Conservation (phyloP, 1,284 basidiomycete species). For the Meira nashicola region DNA sequence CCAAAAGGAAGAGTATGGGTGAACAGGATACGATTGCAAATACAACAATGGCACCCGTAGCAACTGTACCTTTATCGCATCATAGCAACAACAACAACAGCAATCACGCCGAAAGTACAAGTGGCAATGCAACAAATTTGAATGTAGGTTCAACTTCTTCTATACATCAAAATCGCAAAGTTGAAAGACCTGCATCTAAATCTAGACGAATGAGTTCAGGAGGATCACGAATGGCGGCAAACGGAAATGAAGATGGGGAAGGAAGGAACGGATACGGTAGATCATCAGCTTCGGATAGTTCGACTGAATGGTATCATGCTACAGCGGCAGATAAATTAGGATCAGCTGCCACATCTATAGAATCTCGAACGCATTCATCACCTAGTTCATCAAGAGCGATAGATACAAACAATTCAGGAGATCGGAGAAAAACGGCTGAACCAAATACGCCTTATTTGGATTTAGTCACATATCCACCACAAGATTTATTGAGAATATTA, state of each 20-base stretch:
- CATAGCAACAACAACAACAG: conserved; percentile 4
- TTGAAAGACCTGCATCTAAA: conserved; percentile 7
- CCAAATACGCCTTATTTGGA: conserved; percentile 55
- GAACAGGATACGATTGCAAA: too few species aligned
- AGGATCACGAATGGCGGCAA: conserved; percentile 10
- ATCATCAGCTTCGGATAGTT: conserved; percentile 6
- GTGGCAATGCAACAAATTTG: neutral
- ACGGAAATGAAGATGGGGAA: neutral
- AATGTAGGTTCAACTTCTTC: neutral
- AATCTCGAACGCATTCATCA: neutral
- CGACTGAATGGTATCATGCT: conserved; percentile 4
- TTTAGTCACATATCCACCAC: conserved; percentile 59
- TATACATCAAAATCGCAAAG: neutral
- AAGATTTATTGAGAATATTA: conserved; percentile 75
- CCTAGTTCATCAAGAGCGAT: neutral
- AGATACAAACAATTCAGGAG: neutral
- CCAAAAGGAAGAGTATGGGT: too few species aligned
- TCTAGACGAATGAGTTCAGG: conserved; percentile 13
- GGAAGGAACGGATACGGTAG: neutral
- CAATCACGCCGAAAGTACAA: neutral
- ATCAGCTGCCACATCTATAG: neutral
- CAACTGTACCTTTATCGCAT: too few species aligned
- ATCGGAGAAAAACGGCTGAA: neutral
- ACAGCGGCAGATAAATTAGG: neutral
- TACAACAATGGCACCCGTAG: too few species aligned